Evolutionary conservation across 306 rosid species (phyloP).

Genomic region (Chamaecrista fasciculata): DNA sequence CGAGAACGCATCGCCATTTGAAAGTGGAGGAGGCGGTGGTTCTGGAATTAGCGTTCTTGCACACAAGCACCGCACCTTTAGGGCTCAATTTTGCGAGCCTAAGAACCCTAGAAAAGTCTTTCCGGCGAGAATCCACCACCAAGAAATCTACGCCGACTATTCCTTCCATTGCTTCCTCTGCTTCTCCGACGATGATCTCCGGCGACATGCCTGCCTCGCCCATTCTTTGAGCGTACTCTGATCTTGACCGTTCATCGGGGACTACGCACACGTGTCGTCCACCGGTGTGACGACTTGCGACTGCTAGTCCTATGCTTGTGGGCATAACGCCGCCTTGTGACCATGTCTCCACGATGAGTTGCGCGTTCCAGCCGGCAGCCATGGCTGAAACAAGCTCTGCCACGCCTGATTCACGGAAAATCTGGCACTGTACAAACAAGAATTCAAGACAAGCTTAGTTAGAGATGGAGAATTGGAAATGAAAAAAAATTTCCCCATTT

Average conservation of each 20-base stretch:
- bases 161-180: conserved; percentile 63
- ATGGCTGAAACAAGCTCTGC: conserved; percentile 86
- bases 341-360: conserved; percentile 88
- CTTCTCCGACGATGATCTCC: conserved; percentile 68
- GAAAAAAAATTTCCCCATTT: neutral
- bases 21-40: conserved; percentile 40
- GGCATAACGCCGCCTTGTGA: conserved; percentile 68
- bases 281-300: conserved; percentile 68
- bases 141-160: conserved; percentile 64
- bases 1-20: conserved; percentile 60
- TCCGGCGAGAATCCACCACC: conserved; percentile 67
- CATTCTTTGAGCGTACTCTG: conserved; percentile 58
- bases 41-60: conserved; percentile 67
- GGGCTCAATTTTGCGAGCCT: conserved; percentile 65
- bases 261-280: conserved; percentile 85
- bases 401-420: conserved; percentile 64
- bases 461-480: neutral
- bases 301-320: conserved; percentile 66
- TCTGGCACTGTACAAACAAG: conserved; percentile 52
- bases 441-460: neutral
- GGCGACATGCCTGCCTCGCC: conserved; percentile 39
- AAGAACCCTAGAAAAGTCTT: conserved; percentile 51
- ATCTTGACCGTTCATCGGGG: conserved; percentile 64
- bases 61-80: conserved; percentile 73
- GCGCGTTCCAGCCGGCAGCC: conserved; percentile 95